phyloP scores from a whole-genome alignment of 1,284 basidiomycete species.

The Inonotus obliquus region DNA sequence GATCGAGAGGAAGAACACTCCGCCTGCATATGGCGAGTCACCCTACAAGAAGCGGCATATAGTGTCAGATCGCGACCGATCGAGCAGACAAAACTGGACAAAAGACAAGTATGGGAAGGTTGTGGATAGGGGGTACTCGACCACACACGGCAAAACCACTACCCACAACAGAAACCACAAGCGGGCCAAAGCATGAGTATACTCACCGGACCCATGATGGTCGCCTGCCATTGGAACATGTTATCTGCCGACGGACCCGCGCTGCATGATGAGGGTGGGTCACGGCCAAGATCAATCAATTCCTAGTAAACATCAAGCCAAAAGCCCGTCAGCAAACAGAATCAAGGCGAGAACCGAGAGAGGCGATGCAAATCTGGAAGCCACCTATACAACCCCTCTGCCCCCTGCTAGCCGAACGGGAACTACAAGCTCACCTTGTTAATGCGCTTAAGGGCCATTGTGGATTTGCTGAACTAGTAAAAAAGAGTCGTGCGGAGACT shows the following conservation, averaged over 20 bases:
- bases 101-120: neutral
- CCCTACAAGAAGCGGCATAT: conserved; percentile 44
- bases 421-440: conserved; percentile 78
- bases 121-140: conserved; percentile 19
- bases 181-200: conserved; percentile 3
- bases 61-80: neutral
- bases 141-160: conserved; percentile 16
- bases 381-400: neutral
- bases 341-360: neutral
- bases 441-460: conserved; percentile 97
- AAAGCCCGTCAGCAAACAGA: neutral
- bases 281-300: conserved; percentile 94
- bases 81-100: neutral
- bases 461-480: conserved; percentile 24
- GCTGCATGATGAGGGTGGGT: conserved; percentile 96
- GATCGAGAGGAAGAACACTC: conserved; percentile 95
- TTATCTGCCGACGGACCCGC: conserved; percentile 94
- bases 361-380: conserved; percentile 9
- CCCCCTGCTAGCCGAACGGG: neutral
- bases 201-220: conserved; percentile 95
- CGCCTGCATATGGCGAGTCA: conserved; percentile 93
- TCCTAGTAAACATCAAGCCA: conserved; percentile 57
- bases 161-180: conserved; percentile 15
- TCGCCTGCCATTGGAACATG: conserved; percentile 98
- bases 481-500: conserved; percentile 22